Evolutionary conservation across 108 stramenopile species (phyloP), one percentile per base, ranked within the genome.

Genomic region (Epipyxis sp.): DNA sequence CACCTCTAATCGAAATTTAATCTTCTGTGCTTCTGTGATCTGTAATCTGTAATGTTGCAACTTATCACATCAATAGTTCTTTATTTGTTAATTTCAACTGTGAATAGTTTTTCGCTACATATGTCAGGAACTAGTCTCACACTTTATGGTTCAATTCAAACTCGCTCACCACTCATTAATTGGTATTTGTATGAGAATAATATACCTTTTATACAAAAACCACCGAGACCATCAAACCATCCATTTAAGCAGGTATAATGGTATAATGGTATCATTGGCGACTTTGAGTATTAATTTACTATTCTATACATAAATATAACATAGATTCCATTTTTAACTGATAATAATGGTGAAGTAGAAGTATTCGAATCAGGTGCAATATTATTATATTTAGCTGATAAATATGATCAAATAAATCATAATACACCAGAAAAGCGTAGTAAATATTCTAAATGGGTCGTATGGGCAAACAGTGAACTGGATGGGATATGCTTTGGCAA

Each of bases 341-440:
- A 91, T 78, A 84, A 89, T 62, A 72, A 69, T 65, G 80, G 82
- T 10, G 67, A 69, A 1, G 90, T 89, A 2, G n/a, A 87, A 44
- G 88, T 92, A 16, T 94, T 92, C 80, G 93, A 94, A 82, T 89
- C 88, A 40, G 93, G 92, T 1, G 93, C 93, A 50, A 92, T 92
- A 74, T 78, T 94, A 59, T 84, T 84, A 40, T 91, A 94, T 83
- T 72, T 94, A 54, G 78, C 88, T 59, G 76, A 59, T 40, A 85
- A 86, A 65, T 87, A 84, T 43, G 42, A 30, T 1, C n/a, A n/a
- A n/a, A n/a, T n/a, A n/a, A n/a, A n/a, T n/a, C n/a, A n/a, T n/a
- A n/a, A n/a, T n/a, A n/a, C n/a, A n/a, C n/a, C n/a, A n/a, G n/a
- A n/a, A n/a, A n/a, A 71, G 71, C 50, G 20, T 13, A 43, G 29